Conservation (phyloP, 164 flowering plant species). For the Nelumbo lutea region DNA sequence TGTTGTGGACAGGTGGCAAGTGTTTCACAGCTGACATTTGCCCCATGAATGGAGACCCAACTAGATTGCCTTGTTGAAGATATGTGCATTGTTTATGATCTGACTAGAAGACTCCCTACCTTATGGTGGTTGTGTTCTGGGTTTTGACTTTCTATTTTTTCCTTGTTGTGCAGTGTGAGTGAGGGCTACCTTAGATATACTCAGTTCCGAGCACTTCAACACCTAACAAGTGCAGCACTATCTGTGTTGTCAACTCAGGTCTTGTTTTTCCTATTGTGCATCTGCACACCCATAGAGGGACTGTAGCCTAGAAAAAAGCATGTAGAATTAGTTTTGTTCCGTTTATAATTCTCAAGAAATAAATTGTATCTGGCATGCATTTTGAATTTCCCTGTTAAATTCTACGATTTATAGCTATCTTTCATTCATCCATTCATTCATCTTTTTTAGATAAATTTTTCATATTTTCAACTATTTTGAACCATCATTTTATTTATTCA, state of each 20-base stretch:
- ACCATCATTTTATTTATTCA: neutral
- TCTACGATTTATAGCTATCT: too few species aligned
- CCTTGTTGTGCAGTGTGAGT: slow-evolving; percentile 60
- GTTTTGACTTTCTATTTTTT: neutral
- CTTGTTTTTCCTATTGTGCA: slow-evolving; percentile 18
- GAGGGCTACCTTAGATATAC: slow-evolving; percentile 52
- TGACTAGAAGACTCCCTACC: too few species aligned
- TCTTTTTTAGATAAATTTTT: neutral
- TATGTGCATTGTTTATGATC: too few species aligned
- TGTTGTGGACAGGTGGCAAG: too few species aligned
- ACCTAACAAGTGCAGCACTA: slow-evolving; percentile 74
- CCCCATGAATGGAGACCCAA: neutral
- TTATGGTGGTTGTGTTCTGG: neutral
- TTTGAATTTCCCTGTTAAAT: neutral
- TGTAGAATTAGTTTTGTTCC: neutral
- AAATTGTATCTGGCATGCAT: neutral
- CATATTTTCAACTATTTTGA: neutral
- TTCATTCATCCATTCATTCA: neutral
- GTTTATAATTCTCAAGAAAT: neutral
- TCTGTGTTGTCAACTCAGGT: slow-evolving; percentile 98
- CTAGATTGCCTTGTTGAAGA: neutral
- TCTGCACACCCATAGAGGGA: neutral
- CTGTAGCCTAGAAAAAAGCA: neutral
- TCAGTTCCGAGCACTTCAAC: slow-evolving; percentile 31
- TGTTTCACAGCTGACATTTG: too few species aligned